phyloP scores from a whole-genome alignment of 2,329 filamentous ascomycete genomes.

The Calonectria honghensis region DNA sequence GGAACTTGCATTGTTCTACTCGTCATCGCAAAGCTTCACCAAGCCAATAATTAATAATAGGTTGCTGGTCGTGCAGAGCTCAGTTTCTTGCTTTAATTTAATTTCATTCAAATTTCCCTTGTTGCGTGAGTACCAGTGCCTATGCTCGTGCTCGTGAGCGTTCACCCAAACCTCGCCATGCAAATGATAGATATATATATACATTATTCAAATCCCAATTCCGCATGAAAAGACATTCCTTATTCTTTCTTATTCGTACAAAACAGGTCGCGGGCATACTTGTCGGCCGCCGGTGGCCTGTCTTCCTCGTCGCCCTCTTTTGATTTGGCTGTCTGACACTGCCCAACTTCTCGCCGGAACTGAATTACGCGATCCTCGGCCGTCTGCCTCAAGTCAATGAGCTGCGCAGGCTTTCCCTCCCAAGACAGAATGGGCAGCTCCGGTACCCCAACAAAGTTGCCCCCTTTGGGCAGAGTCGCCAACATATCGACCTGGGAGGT shows the following conservation, averaged over 20 bases:
- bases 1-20: conserved; percentile 80
- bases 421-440: conserved; percentile 78
- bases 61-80: conserved; percentile 22
- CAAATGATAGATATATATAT: conserved; percentile 24
- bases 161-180: conserved; percentile 21
- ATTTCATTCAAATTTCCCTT: conserved; percentile 31
- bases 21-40: conserved; percentile 64
- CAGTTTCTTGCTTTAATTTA: conserved; percentile 34
- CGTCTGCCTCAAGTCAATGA: conserved; percentile 63
- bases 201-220: conserved; percentile 32
- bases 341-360: conserved; percentile 81
- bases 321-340: conserved; percentile 68
- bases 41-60: conserved; percentile 42
- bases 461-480: conserved; percentile 67
- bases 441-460: conserved; percentile 65
- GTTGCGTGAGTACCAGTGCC: conserved; percentile 36
- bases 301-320: conserved; percentile 42
- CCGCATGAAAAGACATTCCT: conserved; percentile 26
- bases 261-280: conserved; percentile 77
- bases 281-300: conserved; percentile 47
- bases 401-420: conserved; percentile 72
- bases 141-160: conserved; percentile 1
- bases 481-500: conserved; percentile 67
- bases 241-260: conserved; percentile 67
- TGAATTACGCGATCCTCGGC: conserved; percentile 72